Base-by-base conservation (phyloP, 495 filamentous ascomycete genomes). In the Elasticomyces elasticus region DNA sequence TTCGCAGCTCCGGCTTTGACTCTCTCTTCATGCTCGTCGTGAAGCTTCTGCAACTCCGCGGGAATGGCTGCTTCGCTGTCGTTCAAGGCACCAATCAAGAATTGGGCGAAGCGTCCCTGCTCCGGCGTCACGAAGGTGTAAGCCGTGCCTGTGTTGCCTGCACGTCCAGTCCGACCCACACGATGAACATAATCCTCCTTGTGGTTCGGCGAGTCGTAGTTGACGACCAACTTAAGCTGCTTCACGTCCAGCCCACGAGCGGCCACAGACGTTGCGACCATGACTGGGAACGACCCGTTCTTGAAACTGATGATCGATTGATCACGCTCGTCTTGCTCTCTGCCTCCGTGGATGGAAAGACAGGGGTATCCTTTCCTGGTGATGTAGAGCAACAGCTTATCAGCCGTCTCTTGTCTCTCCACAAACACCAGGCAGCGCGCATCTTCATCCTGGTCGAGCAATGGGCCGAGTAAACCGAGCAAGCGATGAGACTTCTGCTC, bases 121-220 rank as follows among this genome's bases (percentile, higher is more conserved):
- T 94, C 86, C 48, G 86, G 79, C 1, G 89, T 95, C 49, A 99
- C 72, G 67, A 99, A 95, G 0, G 92, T 97, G 40, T 97, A 86
- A 0, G 92, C 94, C 20, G 88, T 95, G 55, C 94, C 94, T 5
- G 79, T 94, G 63, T 95, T 94, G 25, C 94, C 94, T 25, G 94
- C 94, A 68, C 94, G 82, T 5, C 94, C 94, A 9, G 94, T 99
- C 54, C 94, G 82, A 47, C 94, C 94, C 50, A 86, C 87, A 60
- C 94, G 86, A 66, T 99, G 94, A 10, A 99, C 91, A 63, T 99
- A 99, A 65, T 99, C 94, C 70, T 99, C 94, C 28, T 94, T 72
- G 70, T 99, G 94, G 65, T 94, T 95, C 2, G 94, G 94, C 3
- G 86, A 85, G 67, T 99, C 94, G 64, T 89, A 99, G 61, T 99